These are phyloP conservation scores for Pterothamnion heteromorphum DNA, from an alignment of 31 red algal genomes.

Conservation along the genomic window DNA sequence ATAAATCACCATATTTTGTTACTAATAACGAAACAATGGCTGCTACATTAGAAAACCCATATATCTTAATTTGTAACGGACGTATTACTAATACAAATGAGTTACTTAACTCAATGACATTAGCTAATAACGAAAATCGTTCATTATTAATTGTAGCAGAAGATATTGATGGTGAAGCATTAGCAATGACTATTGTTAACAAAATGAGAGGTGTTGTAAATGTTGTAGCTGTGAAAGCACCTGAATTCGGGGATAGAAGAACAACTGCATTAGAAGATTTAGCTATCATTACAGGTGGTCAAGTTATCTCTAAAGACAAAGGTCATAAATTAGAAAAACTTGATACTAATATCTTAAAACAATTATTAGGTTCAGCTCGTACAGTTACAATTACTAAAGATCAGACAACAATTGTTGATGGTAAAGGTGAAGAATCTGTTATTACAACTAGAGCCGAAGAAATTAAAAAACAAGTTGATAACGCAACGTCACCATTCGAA, in stretches of 20 bases:
- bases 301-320: conserved; percentile 69
- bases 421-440: conserved; percentile 55
- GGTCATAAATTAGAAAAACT: conserved; percentile 84
- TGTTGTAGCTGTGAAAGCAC: conserved; percentile 93
- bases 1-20: conserved; percentile 92
- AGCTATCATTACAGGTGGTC: conserved; percentile 69
- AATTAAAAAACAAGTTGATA: conserved; percentile 68
- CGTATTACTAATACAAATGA: conserved; percentile 63
- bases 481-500: conserved; percentile 74
- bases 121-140: conserved; percentile 67
- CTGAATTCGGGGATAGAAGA: conserved; percentile 91
- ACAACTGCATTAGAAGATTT: conserved; percentile 91
- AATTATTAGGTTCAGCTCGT: conserved; percentile 75
- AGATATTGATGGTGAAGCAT: conserved; percentile 93
- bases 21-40: conserved; percentile 66
- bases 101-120: conserved; percentile 77
- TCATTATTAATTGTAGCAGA: conserved; percentile 95
- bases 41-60: conserved; percentile 65
- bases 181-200: conserved; percentile 93
- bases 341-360: conserved; percentile 56
- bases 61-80: conserved; percentile 61
- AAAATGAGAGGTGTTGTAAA: conserved; percentile 86
- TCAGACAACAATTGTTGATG: conserved; percentile 84
- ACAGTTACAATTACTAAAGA: conserved; percentile 91
- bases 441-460: conserved; percentile 76